Base-by-base conservation (phyloP, 805 yeast species). In the Ogataea philodendri region DNA sequence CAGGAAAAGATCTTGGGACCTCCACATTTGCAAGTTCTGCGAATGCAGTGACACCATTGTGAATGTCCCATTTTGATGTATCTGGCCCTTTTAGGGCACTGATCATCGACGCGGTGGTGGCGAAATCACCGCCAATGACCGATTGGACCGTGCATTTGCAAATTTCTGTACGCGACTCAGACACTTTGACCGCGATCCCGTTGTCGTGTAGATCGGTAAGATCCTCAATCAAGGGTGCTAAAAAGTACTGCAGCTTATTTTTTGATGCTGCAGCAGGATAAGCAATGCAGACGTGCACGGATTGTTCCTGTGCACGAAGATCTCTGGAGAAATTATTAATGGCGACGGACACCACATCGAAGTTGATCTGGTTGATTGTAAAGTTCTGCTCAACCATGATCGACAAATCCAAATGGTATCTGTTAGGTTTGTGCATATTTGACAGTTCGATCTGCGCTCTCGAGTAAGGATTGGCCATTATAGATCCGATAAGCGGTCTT, bases 151-250 rank as follows among this genome's bases (percentile, higher is more conserved):
- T 41, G 10, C 42, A 33, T 9, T 27, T 23, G 21, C 34, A 26
- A 10, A 33, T 18, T 2, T 24, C 25, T 3, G 29, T 11, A 14
- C 21, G 11, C 7, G 25, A 20, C 3, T 22, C 24, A 9, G 26
- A 18, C n/a, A 32, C 8, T 6, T 17, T 28, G 15, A 39, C 45
- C 3, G 5, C 23, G 10, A 42, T 29, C 4, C 49, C 49, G 11
- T 42, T 22, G 22, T 6, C 7, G 13, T 37, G 22, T 7, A 45
- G 37, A 11, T 39, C 41, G 10, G 29, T 13, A 10, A 42, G 19
- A 26, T 45, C 49, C 15, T 42, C 41, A 5, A 45, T 32, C 24
- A 45, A 20, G 2, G 49, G 49, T 7, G 43, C 41, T 18, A 45
- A 26, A 32, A 39, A 45, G 26, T 37, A 39, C 5, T 35, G 38